Base-by-base conservation (phyloP, 768 basidiomycete species). In the Boletus speciosus region DNA sequence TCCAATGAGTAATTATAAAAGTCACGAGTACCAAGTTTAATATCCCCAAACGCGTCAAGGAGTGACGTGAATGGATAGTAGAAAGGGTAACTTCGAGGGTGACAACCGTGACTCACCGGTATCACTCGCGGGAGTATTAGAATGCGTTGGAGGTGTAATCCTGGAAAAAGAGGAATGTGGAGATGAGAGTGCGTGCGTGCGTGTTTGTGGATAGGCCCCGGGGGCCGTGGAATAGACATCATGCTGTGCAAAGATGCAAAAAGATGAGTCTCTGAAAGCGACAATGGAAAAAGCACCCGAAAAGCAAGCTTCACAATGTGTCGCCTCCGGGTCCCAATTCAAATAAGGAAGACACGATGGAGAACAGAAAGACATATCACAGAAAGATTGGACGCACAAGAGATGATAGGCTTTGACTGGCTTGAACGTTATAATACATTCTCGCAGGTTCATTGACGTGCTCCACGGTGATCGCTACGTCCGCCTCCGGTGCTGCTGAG, bases 121-220 rank as follows among this genome's bases (percentile, higher is more conserved):
- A 36, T 68, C 67, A 15, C 69, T 69, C 27, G 53, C 54, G 29
- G 67, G 66, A 9, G 67, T 68, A 11, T 60, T 57, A 7, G 64
- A 51, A 19, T 70, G 62, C 3, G 61, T 52, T 29, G 69, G 56
- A 15, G 66, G 59, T 2, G 66, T 67, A 49, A 61, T 53, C 5
- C 55, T 54, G 16, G 66, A 53, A 45, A 63, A 57, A 3, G 60
- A 47, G 19, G 64, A 47, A 5, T 51, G 60, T 10, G 67, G 57
- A 32, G 67, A 60, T 5, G 69, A 57, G 4, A 52, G 60, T 0
- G 57, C 12, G 7, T 36, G 58, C 1, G 60, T 27, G 8, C 42
- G 58, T 23, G 54, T 16, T 14, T 59, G 60, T 6, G 42, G 52
- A 38, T 57, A 46, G 1, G 61, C 5, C 6, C 38, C 32, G 4